Conservation (phyloP, 148 eudicot genomes). For the Rhododendron vialii region DNA sequence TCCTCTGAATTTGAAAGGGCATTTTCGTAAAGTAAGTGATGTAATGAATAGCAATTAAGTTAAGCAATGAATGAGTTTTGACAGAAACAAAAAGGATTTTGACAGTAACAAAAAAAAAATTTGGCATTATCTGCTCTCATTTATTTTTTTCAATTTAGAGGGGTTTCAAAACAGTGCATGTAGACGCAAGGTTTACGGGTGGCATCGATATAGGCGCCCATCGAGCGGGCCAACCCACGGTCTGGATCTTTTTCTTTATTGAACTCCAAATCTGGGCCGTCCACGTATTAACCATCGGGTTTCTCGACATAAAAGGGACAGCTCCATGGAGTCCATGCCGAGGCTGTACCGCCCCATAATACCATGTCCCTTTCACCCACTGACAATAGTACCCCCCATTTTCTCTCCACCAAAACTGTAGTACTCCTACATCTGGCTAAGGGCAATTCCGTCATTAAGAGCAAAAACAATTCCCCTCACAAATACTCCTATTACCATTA, state of each 20-base stretch:
- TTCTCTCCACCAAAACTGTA: background rate
- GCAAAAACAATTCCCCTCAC: background rate
- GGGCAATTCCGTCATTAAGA: background rate
- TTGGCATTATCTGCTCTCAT: too few relatives aligned
- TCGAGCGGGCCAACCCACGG: background rate
- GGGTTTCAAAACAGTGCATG: background rate
- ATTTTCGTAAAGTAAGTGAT: too few relatives aligned
- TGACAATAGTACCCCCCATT: conserved; percentile 21
- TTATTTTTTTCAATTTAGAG: background rate
- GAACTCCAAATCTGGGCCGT: background rate
- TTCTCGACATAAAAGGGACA: conserved; percentile 31
- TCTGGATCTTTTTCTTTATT: background rate
- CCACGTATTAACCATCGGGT: conserved; percentile 9
- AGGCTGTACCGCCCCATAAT: conserved; percentile 33
- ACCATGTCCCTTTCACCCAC: conserved; percentile 27
- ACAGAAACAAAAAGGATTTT: too few relatives aligned
- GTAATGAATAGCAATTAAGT: too few relatives aligned
- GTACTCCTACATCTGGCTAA: too few relatives aligned
- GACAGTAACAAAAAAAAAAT: too few relatives aligned
- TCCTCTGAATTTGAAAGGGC: too few relatives aligned
- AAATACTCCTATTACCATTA: too few relatives aligned
- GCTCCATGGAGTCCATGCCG: conserved; percentile 29
- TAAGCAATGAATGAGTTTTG: too few relatives aligned
- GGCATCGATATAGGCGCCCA: conserved; percentile 5
- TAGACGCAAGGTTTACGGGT: background rate